A percentile compares a stretch with the other conserved stretches of the same genome.
phyloP scores from a whole-genome alignment of 2,329 filamentous ascomycete species.

The Chrysosphaeria jannelii region DNA sequence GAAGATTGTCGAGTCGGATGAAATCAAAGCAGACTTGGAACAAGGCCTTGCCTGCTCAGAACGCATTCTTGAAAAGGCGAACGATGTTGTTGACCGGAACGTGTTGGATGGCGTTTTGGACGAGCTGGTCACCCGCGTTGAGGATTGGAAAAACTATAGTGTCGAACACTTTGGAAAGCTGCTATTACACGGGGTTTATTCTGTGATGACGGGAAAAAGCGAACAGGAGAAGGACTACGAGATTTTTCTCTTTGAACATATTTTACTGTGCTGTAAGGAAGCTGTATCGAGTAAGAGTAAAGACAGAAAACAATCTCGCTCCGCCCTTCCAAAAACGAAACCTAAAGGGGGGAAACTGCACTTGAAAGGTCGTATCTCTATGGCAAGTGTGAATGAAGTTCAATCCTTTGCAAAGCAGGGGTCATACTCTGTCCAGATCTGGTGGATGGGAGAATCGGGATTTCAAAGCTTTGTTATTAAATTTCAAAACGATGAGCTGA shows the following conservation, averaged over 20 bases:
- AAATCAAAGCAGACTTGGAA: constrained; percentile 39
- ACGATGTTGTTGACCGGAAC: constrained; percentile 72
- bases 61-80: constrained; percentile 54
- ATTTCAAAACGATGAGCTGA: constrained; percentile 67
- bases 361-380: constrained; percentile 90
- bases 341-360: constrained; percentile 58
- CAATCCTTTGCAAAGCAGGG: constrained; percentile 56
- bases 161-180: constrained; percentile 79
- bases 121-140: constrained; percentile 55
- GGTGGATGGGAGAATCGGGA: constrained; percentile 90
- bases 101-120: constrained; percentile 56
- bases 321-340: constrained; percentile 21
- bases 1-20: constrained; percentile 54
- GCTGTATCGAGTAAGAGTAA: constrained; percentile 57
- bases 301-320: constrained; percentile 37
- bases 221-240: constrained; percentile 94
- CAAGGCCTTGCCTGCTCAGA: constrained; percentile 58
- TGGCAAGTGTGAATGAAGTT: constrained; percentile 96
- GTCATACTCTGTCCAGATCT: constrained; percentile 86
- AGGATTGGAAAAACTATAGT: constrained; percentile 88
- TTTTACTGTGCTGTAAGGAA: constrained; percentile 91
- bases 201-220: constrained; percentile 65
- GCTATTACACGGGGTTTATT: constrained; percentile 67
- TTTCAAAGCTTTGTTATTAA: constrained; percentile 92
- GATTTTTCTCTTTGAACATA: constrained; percentile 89